Base-by-base conservation (phyloP, 1,284 basidiomycete species). In the Rhodotorula sp. region DNA sequence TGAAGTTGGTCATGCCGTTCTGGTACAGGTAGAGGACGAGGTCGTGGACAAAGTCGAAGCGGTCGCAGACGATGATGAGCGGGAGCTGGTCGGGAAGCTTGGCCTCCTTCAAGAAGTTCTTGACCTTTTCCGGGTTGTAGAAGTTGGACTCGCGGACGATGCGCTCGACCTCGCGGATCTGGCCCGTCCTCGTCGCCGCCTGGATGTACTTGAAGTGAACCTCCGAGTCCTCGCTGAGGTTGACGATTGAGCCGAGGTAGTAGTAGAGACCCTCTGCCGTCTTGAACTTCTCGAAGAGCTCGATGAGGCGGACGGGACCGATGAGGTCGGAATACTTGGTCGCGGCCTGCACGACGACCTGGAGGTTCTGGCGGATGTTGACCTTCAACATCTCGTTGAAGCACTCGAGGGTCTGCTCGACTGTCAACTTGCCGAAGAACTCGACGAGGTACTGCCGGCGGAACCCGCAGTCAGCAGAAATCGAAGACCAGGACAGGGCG, bases 181-280 rank as follows among this genome's bases (percentile, higher is more conserved):
- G 96, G 55, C 95, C 95, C 28, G 96, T 99, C 54, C 96, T 89
- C 2, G 94, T 97, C 16, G 96, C 96, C 46, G 96, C 96, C 80
- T 99, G 96, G 78, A 99, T 98, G 83, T 99, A 99, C 85, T 99
- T 99, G 88, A 98, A 99, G 85, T 98, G 92, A 5, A 99, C 96
- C 81, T 99, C 96, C 24, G 92, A 86, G 81, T 99, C 96, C 80
- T 92, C 87, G 80, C 89, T 92, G 73, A 99, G 86, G 83, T 99
- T 99, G 80, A 99, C 96, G 75, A 99, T 87, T 11, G 95, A 97
- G 57, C 96, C 93, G 69, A 95, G 87, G 81, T 94, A 94, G 83
- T 99, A 99, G 85, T 99, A 99, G 26, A 99, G 87, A 86, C 89
- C 91, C 81, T 99, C 96, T 76, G 94, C 98, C 71, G 88, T 94